Percentiles rank a stretch among this genome's conserved stretches.
phyloP scores from a whole-genome alignment of 2,329 filamentous ascomycete species.

The Keithomyces neogunnii region DNA sequence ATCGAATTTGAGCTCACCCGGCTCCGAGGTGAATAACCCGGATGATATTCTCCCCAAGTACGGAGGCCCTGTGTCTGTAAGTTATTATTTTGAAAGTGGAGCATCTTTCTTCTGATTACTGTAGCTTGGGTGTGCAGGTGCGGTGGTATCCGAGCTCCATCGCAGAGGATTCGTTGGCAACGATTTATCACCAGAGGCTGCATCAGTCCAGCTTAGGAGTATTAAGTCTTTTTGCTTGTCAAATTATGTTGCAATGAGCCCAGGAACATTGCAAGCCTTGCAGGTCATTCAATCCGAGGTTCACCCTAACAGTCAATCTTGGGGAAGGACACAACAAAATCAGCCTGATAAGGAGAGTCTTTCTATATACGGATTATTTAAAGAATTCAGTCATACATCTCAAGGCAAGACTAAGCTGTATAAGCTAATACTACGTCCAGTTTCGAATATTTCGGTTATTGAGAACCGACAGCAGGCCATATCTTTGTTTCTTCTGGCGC shows the following conservation, averaged over 20 bases:
- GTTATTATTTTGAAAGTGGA: not conserved
- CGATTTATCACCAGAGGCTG: not conserved
- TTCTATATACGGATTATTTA: constrained; percentile 78
- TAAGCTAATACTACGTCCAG: constrained; percentile 76
- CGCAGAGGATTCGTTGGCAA: constrained; percentile 44
- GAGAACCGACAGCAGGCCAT: constrained; percentile 64
- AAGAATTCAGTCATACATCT: constrained; percentile 62
- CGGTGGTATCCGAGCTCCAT: constrained; percentile 70
- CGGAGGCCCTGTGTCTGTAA: constrained; percentile 62
- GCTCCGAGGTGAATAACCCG: not conserved
- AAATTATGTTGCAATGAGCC: constrained; percentile 66
- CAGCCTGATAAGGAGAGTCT: constrained; percentile 69
- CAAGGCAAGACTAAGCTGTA: constrained; percentile 70
- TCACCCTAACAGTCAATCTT: constrained; percentile 73
- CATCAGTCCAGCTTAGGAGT: not conserved
- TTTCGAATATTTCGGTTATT: constrained; percentile 59
- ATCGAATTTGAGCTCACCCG: too few relatives aligned
- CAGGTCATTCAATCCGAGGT: constrained; percentile 79
- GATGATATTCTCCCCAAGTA: constrained; percentile 46
- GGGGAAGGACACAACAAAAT: constrained; percentile 37
- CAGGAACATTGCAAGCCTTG: constrained; percentile 71
- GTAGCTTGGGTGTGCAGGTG: constrained; percentile 76
- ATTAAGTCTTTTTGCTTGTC: constrained; percentile 59
- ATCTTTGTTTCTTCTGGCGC: constrained; percentile 53
- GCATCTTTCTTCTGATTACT: constrained; percentile 5